Conservation (phyloP, 2,329 filamentous ascomycete genomes). For the Chaetomium globosum region DNA sequence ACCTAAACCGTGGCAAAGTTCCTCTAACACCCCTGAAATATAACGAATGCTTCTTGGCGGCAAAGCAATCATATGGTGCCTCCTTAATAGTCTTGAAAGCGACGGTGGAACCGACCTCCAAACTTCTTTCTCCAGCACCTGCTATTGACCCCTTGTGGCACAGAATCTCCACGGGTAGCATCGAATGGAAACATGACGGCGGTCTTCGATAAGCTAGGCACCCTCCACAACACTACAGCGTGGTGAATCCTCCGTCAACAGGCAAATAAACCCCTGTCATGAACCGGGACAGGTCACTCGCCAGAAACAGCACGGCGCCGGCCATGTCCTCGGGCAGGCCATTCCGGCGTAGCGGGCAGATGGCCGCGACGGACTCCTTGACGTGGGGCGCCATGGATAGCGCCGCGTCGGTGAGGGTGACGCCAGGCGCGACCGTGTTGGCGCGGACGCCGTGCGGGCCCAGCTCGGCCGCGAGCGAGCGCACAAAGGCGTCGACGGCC, state of each 20-base stretch:
- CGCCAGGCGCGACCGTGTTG: slow-evolving; percentile 14
- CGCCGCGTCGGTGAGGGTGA: slow-evolving; percentile 4
- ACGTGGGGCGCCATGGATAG: slow-evolving; percentile 7
- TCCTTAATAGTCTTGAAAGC: too few species aligned
- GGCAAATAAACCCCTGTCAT: neutral
- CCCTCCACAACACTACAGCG: neutral
- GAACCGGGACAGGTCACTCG: slow-evolving; percentile 4
- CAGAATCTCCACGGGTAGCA: too few species aligned
- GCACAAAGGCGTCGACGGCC: slow-evolving; percentile 13
- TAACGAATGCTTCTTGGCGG: too few species aligned
- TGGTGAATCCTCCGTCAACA: neutral
- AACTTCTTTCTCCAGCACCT: too few species aligned
- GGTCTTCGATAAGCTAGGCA: too few species aligned
- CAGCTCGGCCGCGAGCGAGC: slow-evolving; percentile 15
- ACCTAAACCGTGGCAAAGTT: neutral
- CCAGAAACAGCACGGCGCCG: neutral
- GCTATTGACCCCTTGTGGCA: too few species aligned
- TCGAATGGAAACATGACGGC: too few species aligned
- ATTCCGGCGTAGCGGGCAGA: slow-evolving; percentile 10
- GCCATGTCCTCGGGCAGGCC: slow-evolving; percentile 11
- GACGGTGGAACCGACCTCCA: too few species aligned
- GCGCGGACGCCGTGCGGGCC: slow-evolving; percentile 18
- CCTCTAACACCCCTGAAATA: too few species aligned
- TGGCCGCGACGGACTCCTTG: slow-evolving; percentile 3
- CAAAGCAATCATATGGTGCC: too few species aligned